Evolutionary conservation across 257 asterid genomes (phyloP).

Genomic region (Solanum pimpinellifolium): DNA sequence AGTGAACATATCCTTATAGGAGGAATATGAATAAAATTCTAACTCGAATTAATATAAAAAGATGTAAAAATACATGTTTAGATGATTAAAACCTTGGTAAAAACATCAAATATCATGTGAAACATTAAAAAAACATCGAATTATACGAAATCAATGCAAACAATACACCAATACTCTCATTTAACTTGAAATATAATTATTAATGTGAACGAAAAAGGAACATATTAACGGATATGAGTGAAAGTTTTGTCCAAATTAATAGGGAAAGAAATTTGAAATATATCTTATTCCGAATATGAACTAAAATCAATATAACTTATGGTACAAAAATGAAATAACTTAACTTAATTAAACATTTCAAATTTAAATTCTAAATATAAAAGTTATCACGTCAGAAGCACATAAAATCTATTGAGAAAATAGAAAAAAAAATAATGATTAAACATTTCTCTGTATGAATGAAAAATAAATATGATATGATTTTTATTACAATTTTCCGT

Average conservation of each 20-base stretch:
- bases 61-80: neutral
- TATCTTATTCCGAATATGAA: neutral
- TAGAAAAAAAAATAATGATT: too few species aligned
- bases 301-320: neutral
- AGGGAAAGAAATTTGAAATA: neutral
- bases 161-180: neutral
- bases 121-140: neutral
- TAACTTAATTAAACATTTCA: fast-evolving
- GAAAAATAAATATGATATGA: neutral
- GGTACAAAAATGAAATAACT: too few species aligned
- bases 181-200: neutral
- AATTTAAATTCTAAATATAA: fast-evolving
- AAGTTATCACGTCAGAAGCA: neutral
- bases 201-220: neutral
- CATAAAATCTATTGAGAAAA: too few species aligned
- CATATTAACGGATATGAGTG: neutral
- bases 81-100: neutral
- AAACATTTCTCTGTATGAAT: neutral
- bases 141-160: neutral
- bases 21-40: neutral
- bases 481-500: neutral
- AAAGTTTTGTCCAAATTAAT: neutral
- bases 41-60: neutral
- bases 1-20: neutral
- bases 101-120: neutral